These are phyloP conservation scores for Asterionellopsis glacialis DNA, from an alignment of 108 stramenopile genomes.

Conservation along the genomic window DNA sequence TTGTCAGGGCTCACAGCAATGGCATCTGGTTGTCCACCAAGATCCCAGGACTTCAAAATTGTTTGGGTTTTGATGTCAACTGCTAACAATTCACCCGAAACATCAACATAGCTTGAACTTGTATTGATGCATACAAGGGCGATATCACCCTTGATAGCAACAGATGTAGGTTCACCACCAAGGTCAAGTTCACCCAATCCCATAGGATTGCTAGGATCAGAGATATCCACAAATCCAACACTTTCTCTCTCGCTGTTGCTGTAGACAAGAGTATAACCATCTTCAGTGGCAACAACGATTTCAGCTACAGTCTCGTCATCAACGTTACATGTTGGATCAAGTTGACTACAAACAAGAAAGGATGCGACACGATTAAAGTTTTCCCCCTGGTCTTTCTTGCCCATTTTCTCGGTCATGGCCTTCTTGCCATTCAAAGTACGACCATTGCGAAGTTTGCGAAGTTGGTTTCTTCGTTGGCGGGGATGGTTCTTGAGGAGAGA, in stretches of 20 bases:
- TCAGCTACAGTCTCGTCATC: constrained; percentile 15
- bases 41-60: constrained; percentile 22
- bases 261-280: constrained; percentile 19
- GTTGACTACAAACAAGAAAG: constrained; percentile 16
- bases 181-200: constrained; percentile 26
- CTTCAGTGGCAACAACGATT: constrained; percentile 21
- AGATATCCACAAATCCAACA: constrained; percentile 62
- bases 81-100: constrained; percentile 27
- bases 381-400: no score
- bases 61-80: constrained; percentile 28
- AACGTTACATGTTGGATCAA: constrained; percentile 7
- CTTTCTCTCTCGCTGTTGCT: no score
- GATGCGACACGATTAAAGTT: constrained; percentile 17
- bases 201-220: constrained; percentile 35
- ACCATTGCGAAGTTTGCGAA: no score
- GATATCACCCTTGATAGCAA: constrained; percentile 39
- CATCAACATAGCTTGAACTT: constrained; percentile 31
- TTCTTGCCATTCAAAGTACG: no score
- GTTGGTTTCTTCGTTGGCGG: no score
- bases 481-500: no score
- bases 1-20: constrained; percentile 38
- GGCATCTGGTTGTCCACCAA: constrained; percentile 65
- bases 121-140: constrained; percentile 55
- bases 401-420: no score
- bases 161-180: constrained; percentile 64